Evolutionary conservation across 306 rosid species (phyloP).

Genomic region (Trichosanthes truncata): DNA sequence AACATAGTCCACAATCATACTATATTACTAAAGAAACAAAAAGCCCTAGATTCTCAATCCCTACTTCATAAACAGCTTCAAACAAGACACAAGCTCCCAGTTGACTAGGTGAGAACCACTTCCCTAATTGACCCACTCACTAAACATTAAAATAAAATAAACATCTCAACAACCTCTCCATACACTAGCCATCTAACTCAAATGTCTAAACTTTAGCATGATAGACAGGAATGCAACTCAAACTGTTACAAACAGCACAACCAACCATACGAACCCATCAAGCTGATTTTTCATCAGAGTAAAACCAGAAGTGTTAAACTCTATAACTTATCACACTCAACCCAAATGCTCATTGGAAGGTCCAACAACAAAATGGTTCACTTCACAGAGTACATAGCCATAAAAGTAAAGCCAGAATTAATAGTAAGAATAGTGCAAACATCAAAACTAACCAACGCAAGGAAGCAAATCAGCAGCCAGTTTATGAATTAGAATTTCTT

Average conservation of each 20-base stretch:
- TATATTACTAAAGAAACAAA: too few relatives aligned
- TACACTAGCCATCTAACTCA: neutral
- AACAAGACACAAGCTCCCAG: neutral
- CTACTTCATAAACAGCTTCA: too few relatives aligned
- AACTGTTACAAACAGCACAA: neutral
- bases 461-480: constrained; percentile 65
- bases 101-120: neutral
- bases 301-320: neutral
- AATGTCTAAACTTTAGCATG: neutral
- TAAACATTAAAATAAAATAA: neutral
- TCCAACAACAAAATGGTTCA: neutral
- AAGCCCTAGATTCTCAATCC: too few relatives aligned
- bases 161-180: neutral
- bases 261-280: neutral
- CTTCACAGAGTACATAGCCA: neutral
- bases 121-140: neutral
- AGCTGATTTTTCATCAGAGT: neutral
- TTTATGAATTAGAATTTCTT: constrained; percentile 46
- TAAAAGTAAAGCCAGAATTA: neutral
- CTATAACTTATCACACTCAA: neutral
- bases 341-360: neutral
- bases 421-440: neutral
- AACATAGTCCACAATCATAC: too few relatives aligned
- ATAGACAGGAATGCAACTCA: neutral
- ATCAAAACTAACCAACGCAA: constrained; percentile 43